Base-by-base conservation (phyloP, 805 yeast species). In the Lipomyces kockii region DNA sequence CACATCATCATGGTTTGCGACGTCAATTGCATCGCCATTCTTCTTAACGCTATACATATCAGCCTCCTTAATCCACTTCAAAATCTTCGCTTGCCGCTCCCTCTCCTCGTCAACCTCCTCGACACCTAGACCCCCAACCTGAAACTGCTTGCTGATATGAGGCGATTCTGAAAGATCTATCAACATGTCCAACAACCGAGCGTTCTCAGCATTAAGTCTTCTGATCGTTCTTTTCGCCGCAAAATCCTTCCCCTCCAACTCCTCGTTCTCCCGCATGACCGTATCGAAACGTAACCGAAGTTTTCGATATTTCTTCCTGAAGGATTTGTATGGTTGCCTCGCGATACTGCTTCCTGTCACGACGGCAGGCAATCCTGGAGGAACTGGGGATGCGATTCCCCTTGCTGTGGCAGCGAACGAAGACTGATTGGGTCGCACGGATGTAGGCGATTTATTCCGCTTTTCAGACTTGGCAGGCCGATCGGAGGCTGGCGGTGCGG, bases 291-390 rank as follows among this genome's bases (percentile, higher is more conserved):
- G 61, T 25, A 64, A 46, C 14, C 66, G 62, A 55, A 70, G 52
- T 43, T 70, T 70, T 9, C 70, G 62, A 52, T 70, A 70, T 53
- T 70, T 70, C 29, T 70, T 70, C 34, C 73, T 62, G 61, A 63
- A 70, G 6, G 71, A 67, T 46, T 67, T 67, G 61, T 67, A 70
- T 6, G 72, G 73, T 22, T 57, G 56, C 22, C 69, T 64, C 25
- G 62, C 51, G 11, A 55, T 9, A 22, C 59, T 17, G n/a, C n/a
- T 22, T 8, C 55, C 22, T 32, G 68, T 27, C 3, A 29, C 53
- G 22, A 59, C 54, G 27, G 49, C 43, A 8, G 49, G 32, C 7
- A 43, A 43, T 17, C 49, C 49, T 11, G 20, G 20, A n/a, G 49
- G 49, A 43, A 43, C 49, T 8, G 49, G 49, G 8, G 49, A 43